Base-by-base conservation (phyloP, 805 yeast genomes). In the Wickerhamiella azymoides region DNA sequence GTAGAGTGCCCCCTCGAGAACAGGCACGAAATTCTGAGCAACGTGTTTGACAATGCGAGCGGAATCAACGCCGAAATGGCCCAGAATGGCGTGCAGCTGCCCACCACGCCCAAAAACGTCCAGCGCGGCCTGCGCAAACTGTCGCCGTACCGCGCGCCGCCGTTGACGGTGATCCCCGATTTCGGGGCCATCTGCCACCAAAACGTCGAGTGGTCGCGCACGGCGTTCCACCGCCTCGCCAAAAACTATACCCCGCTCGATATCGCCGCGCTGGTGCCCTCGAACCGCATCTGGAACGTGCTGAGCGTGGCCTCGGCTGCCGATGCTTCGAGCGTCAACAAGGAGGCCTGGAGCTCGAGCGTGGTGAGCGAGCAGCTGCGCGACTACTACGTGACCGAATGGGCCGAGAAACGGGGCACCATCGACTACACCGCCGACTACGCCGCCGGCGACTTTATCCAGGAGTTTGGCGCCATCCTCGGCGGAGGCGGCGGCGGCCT, bases 391-490 rank as follows among this genome's bases (percentile, higher is more conserved):
- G 47, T 67, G 25, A 54, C 62, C 7, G 69, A 66, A 43, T 65
- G 69, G 70, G 58, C 62, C 5, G 53, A 55, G 30, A 58, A 64
- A 30, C 55, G 63, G n/a, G 49, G 58, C 8, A 47, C 56, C 5
- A 47, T 55, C 11, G 67, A 66, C 47, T 66, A 54, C 51, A 63
- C 69, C 10, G 65, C 67, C 19, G 70, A 66, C 45, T 66, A 63
- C 49, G 68, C 59, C 10, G 50, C 55, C 14, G 59, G 57, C 28
- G 70, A 66, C 49, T 67, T 66, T 39, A 45, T 62, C 27, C 59
- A 55, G 27, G 53, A 58, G 24, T 66, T 62, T 46, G 50, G 62
- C 1, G 40, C 60, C 2, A 43, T 63, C 2, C 51, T 66, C 8
- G 64, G 65, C 2, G 33, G 46, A 8, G 49, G 46, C 9, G 24